These are phyloP conservation scores for Metarhizium guizhouense DNA, from an alignment of 2,329 filamentous ascomycete species.

Conservation along the genomic window DNA sequence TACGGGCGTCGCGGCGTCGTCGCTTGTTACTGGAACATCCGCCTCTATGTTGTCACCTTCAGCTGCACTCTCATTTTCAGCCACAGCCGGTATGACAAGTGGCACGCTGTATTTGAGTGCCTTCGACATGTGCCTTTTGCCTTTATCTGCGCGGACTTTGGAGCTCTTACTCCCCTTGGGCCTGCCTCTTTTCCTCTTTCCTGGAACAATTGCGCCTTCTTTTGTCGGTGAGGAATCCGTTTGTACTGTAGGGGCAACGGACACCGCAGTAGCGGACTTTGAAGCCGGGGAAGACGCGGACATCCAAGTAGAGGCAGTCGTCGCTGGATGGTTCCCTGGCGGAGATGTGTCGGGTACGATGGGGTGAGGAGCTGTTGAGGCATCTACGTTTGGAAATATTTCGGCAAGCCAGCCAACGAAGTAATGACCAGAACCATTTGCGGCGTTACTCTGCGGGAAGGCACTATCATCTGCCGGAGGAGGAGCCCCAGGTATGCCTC, in stretches of 20 bases:
- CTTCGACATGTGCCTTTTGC: conserved; percentile 3
- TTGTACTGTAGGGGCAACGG: background rate
- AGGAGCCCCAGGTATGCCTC: conserved; percentile 46
- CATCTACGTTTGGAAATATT: conserved; percentile 34
- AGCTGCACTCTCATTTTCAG: background rate
- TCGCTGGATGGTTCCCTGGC: conserved; percentile 26
- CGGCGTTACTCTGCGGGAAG: conserved; percentile 47
- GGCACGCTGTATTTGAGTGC: background rate
- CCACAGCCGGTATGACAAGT: background rate
- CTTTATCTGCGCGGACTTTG: conserved; percentile 16
- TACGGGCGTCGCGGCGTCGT: background rate
- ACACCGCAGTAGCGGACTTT: background rate
- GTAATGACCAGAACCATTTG: conserved; percentile 47
- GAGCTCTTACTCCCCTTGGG: conserved; percentile 43
- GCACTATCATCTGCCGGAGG: conserved; percentile 36
- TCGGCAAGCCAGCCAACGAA: conserved; percentile 56
- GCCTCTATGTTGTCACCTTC: background rate
- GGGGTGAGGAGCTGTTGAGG: background rate
- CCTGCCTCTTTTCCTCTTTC: conserved; percentile 40
- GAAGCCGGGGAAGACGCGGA: background rate
- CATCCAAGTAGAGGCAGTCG: conserved; percentile 1
- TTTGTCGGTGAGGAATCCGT: background rate
- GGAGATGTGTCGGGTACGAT: background rate
- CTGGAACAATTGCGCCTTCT: conserved; percentile 1
- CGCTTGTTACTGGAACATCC: background rate